These are phyloP conservation scores for Eucalyptus camaldulensis DNA, from an alignment of 345 rosid species.

Conservation along the genomic window DNA sequence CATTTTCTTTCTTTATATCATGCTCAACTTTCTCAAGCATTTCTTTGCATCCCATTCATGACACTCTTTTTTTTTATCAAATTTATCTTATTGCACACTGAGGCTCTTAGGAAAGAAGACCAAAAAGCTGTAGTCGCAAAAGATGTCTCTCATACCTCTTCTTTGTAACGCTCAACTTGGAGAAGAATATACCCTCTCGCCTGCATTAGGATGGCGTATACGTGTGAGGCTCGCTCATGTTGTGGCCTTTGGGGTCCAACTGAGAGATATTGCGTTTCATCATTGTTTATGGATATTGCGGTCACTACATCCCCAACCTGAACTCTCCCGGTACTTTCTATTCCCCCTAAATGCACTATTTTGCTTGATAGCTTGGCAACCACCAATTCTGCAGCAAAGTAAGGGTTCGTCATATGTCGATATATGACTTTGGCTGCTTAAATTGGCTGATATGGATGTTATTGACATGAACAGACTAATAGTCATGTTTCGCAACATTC, in stretches of 20 bases:
- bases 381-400: conserved; percentile 6
- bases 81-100: neutral
- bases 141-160: neutral
- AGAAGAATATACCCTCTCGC: neutral
- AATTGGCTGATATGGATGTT: neutral
- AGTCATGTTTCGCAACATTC: neutral
- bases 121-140: neutral
- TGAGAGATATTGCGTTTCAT: conserved; percentile 10
- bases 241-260: conserved; percentile 4
- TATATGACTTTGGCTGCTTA: neutral
- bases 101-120: neutral
- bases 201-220: conserved; percentile 5
- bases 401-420: neutral
- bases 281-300: conserved; percentile 9
- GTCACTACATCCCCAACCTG: conserved; percentile 15
- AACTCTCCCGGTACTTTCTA: conserved; percentile 11
- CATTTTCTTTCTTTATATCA: neutral
- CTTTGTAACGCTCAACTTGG: conserved; percentile 8
- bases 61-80: neutral
- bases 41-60: neutral
- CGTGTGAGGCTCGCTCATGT: conserved; percentile 2
- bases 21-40: neutral
- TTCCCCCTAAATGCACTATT: conserved; percentile 5
- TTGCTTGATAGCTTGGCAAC: conserved; percentile 7
- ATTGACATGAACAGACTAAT: neutral